Percentiles rank a stretch among this genome's conserved stretches.
Evolutionary conservation across 345 rosid species (phyloP).

Genomic region (Ceriops tagal): DNA sequence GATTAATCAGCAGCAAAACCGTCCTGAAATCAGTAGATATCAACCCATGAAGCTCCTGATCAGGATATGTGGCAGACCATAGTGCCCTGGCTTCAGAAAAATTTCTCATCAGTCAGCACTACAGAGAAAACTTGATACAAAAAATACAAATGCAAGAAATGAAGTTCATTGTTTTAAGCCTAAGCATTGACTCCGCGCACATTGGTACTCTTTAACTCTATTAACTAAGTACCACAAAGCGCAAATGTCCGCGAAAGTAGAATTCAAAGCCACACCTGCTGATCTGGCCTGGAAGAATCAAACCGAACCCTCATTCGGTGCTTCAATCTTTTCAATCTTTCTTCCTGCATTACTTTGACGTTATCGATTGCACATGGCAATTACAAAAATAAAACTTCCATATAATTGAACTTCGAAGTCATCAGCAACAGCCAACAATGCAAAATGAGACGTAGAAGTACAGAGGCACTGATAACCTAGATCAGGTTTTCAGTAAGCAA

Average conservation of each 20-base stretch:
- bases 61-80: slow-evolving; percentile 76
- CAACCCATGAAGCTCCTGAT: slow-evolving; percentile 61
- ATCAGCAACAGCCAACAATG: not conserved
- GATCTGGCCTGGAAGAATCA: slow-evolving; percentile 70
- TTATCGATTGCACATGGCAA: not conserved
- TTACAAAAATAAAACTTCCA: not conserved
- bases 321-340: slow-evolving; percentile 63
- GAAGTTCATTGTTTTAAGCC: too few species aligned
- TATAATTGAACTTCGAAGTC: too few species aligned
- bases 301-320: slow-evolving; percentile 68
- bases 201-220: too few species aligned
- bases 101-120: not conserved
- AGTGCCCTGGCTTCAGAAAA: slow-evolving; percentile 45
- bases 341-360: slow-evolving; percentile 43
- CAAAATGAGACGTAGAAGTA: too few species aligned
- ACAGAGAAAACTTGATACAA: not conserved
- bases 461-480: too few species aligned
- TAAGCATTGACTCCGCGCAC: too few species aligned
- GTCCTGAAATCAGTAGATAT: slow-evolving; percentile 87
- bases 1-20: not conserved
- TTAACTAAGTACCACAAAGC: not conserved
- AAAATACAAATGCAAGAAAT: too few species aligned
- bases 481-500: too few species aligned
- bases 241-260: not conserved
- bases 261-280: slow-evolving; percentile 47